These are phyloP conservation scores for Salix purpurea DNA, from an alignment of 345 rosid species.

Conservation along the genomic window DNA sequence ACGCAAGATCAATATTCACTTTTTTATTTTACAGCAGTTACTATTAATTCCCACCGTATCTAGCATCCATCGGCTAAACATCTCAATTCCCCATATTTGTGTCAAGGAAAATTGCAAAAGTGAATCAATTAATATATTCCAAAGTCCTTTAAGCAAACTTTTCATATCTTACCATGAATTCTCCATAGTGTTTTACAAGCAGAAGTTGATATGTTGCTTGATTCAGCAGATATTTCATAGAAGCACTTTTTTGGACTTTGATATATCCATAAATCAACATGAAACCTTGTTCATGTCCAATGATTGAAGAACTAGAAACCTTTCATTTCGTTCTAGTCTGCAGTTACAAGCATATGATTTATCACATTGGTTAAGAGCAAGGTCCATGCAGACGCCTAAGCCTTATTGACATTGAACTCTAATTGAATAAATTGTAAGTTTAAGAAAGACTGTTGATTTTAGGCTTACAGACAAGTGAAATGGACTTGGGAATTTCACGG, in stretches of 20 bases:
- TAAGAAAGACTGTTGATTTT: background rate
- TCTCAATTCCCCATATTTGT: background rate
- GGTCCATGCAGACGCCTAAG: background rate
- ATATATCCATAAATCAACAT: background rate
- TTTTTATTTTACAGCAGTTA: background rate
- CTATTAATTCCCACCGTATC: background rate
- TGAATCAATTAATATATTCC: background rate
- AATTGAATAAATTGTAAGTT: background rate
- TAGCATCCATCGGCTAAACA: background rate
- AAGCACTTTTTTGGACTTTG: background rate
- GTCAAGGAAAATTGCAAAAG: background rate
- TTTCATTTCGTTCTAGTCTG: background rate
- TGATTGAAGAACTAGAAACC: background rate
- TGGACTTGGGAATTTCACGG: background rate
- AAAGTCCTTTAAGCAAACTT: background rate
- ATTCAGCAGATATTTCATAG: background rate
- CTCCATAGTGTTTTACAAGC: background rate
- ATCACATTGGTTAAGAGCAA: background rate
- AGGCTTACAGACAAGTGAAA: background rate
- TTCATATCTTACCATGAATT: background rate
- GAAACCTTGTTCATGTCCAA: background rate
- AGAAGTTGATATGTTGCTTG: background rate
- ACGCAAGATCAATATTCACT: background rate
- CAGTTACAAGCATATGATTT: background rate
- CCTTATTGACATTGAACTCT: background rate